Percentiles rank a stretch among this genome's conserved stretches.
phyloP scores from a whole-genome alignment of 164 flowering plant genomes.

The Macadamia tetraphylla region DNA sequence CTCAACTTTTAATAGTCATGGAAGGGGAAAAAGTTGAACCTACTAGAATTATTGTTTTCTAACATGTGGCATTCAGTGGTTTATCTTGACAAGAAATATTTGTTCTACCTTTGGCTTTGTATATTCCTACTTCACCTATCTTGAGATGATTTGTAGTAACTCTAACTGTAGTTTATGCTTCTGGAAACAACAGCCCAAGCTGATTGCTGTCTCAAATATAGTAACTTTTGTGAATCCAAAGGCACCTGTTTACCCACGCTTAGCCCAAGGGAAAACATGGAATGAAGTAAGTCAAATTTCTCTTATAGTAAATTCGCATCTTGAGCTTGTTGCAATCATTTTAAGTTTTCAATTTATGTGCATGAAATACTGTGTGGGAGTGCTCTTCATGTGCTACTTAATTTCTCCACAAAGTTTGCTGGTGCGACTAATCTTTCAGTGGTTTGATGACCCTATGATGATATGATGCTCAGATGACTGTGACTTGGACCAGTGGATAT shows the following conservation, averaged over 20 bases:
- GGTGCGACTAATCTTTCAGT: too few relatives aligned
- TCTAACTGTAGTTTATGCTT: not conserved
- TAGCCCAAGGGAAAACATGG: conserved; percentile 84
- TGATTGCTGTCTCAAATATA: conserved; percentile 64
- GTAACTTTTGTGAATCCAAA: conserved; percentile 65
- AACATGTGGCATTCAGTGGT: too few relatives aligned
- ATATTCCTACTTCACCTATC: not conserved
- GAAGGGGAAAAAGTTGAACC: too few relatives aligned
- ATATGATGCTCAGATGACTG: conserved; percentile 37
- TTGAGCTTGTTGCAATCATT: too few relatives aligned
- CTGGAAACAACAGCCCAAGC: conserved; percentile 53
- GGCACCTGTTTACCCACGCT: conserved; percentile 82
- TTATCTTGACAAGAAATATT: too few relatives aligned
- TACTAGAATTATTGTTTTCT: too few relatives aligned
- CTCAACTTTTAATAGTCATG: too few relatives aligned
- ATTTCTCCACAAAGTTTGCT: too few relatives aligned
- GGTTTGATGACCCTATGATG: too few relatives aligned
- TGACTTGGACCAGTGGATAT: conserved; percentile 64
- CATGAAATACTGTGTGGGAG: too few relatives aligned
- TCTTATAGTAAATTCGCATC: not conserved
- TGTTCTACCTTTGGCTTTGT: not conserved
- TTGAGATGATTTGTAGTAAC: not conserved
- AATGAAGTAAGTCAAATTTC: conserved; percentile 49
- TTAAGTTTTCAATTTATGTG: too few relatives aligned
- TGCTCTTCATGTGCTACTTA: too few relatives aligned